A percentile compares a stretch with the other conserved stretches of the same genome.
These are phyloP conservation scores for Fusarium liriodendri DNA, from an alignment of 2,329 filamentous ascomycete genomes.

Conservation along the genomic window DNA sequence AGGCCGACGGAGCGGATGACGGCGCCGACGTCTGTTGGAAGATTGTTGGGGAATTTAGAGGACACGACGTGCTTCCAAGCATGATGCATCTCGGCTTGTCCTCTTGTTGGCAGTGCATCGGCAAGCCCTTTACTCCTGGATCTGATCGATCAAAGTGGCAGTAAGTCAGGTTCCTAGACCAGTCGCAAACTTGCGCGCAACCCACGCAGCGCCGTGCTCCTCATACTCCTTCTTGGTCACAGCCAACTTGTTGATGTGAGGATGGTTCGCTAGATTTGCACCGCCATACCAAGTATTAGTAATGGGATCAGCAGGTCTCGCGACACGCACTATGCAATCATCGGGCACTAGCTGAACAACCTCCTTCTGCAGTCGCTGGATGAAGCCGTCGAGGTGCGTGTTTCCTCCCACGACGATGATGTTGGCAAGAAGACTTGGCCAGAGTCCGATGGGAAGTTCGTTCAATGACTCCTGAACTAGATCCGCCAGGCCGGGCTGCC, in stretches of 20 bases:
- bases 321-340: conserved; percentile 82
- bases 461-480: conserved; percentile 84
- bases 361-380: conserved; percentile 81
- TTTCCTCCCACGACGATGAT: conserved; percentile 91
- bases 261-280: conserved; percentile 78
- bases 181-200: conserved; percentile 74
- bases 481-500: conserved; percentile 84
- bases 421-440: conserved; percentile 87
- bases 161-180: conserved; percentile 37
- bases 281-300: conserved; percentile 88
- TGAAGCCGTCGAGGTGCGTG: conserved; percentile 81
- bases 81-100: background rate
- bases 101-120: background rate
- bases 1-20: background rate
- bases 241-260: conserved; percentile 72
- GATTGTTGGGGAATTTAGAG: background rate
- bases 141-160: background rate
- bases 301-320: conserved; percentile 77
- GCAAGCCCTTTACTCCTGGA: background rate
- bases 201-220: conserved; percentile 82
- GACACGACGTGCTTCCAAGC: background rate
- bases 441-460: conserved; percentile 81
- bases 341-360: conserved; percentile 77
- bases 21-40: background rate
- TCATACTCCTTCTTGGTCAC: conserved; percentile 94